Evolutionary conservation across 352 stramenopile genomes (phyloP).

Genomic region (Peronospora belbahrii): DNA sequence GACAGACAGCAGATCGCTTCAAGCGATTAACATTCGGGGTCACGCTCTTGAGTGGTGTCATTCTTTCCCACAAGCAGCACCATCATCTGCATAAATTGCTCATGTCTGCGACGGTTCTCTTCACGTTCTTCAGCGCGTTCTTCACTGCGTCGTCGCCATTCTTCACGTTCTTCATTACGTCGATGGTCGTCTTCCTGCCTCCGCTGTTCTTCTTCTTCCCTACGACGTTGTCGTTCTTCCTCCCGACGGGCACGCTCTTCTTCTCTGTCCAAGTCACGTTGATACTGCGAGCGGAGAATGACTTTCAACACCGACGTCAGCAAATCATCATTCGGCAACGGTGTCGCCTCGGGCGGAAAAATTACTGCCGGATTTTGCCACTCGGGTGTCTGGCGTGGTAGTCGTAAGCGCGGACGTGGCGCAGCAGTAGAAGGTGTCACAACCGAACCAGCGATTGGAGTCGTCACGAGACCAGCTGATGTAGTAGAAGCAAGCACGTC

Average conservation of each 20-base stretch:
- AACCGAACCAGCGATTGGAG: background rate
- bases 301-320: constrained; percentile 31
- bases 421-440: background rate
- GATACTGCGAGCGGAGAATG: constrained; percentile 29
- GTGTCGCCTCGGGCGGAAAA: constrained; percentile 14
- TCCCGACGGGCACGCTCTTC: constrained; percentile 22
- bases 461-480: background rate
- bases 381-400: constrained; percentile 4
- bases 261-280: constrained; percentile 30
- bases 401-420: constrained; percentile 3
- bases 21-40: constrained; percentile 8
- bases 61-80: constrained; percentile 27
- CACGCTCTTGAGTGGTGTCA: constrained; percentile 4
- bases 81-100: constrained; percentile 41
- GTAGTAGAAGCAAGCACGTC: constrained; percentile 3
- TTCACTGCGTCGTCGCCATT: constrained; percentile 21
- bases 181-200: constrained; percentile 28
- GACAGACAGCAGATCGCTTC: background rate
- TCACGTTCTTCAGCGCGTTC: constrained; percentile 26
- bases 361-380: constrained; percentile 18
- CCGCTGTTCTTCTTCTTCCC: constrained; percentile 23
- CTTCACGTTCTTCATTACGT: constrained; percentile 31
- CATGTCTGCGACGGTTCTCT: constrained; percentile 27
- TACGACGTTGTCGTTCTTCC: constrained; percentile 22
- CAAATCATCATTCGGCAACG: constrained; percentile 21